Percentiles rank a stretch among this genome's conserved stretches.
These are phyloP conservation scores for Thyridium curvatum DNA, from an alignment of 2,329 filamentous ascomycete genomes.

Conservation along the genomic window DNA sequence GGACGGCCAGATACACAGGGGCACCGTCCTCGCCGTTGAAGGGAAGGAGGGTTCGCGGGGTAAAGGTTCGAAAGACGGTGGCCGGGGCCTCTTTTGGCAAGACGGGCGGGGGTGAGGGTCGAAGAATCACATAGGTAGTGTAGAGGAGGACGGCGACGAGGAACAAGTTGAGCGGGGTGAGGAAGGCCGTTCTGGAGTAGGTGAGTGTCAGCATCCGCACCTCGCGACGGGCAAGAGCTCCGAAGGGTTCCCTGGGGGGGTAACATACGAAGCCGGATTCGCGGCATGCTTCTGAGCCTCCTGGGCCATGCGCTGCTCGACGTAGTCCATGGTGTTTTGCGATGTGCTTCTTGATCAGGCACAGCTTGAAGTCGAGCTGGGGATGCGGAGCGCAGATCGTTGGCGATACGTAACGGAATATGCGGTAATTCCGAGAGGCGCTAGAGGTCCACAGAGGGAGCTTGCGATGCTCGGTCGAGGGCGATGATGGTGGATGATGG, in stretches of 20 bases:
- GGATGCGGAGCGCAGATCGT: too few relatives aligned
- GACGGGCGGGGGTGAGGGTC: slow-evolving; percentile 36
- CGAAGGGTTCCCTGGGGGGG: slow-evolving; percentile 2
- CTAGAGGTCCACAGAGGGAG: too few relatives aligned
- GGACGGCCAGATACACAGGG: slow-evolving; percentile 86
- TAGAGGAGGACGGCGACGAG: slow-evolving; percentile 51
- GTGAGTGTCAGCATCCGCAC: background rate
- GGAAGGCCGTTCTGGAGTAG: slow-evolving; percentile 30
- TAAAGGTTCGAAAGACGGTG: slow-evolving; percentile 63
- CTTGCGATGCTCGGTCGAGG: too few relatives aligned
- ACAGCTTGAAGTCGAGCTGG: too few relatives aligned
- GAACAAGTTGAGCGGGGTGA: slow-evolving; percentile 58
- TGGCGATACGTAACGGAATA: too few relatives aligned
- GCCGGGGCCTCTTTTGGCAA: slow-evolving; percentile 50
- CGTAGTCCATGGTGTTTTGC: slow-evolving; percentile 43
- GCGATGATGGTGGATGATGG: too few relatives aligned
- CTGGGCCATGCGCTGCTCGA: slow-evolving; percentile 48
- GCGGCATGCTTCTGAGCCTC: slow-evolving; percentile 38
- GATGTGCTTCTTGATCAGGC: too few relatives aligned
- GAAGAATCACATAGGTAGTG: slow-evolving; percentile 50
- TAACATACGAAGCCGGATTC: slow-evolving; percentile 20
- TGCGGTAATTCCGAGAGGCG: too few relatives aligned
- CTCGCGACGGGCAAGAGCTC: background rate
- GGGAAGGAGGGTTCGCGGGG: slow-evolving; percentile 72
- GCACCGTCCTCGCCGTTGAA: slow-evolving; percentile 70